Conservation (phyloP, 2,329 filamentous ascomycete genomes). For the Scolecobasidium constrictum region DNA sequence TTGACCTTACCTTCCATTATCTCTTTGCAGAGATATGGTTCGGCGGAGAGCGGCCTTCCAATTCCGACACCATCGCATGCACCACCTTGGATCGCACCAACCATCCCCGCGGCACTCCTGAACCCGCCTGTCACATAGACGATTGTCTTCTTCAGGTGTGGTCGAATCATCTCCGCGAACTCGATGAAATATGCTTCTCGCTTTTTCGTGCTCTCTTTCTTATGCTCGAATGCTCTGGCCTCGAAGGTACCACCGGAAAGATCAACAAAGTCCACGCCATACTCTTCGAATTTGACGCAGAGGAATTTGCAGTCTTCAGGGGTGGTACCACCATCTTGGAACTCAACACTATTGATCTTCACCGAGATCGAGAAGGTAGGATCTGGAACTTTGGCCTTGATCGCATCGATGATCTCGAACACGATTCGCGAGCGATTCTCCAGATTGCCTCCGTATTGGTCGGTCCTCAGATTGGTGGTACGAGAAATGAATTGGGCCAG, state of each 20-base stretch:
- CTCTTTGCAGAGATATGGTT: constrained; percentile 35
- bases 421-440: constrained; percentile 41
- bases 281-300: constrained; percentile 36
- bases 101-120: constrained; percentile 45
- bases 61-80: constrained; percentile 50
- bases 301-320: constrained; percentile 40
- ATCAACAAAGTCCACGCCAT: constrained; percentile 47
- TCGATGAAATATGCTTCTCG: constrained; percentile 51
- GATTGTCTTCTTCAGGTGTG: constrained; percentile 40
- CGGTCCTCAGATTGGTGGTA: constrained; percentile 41
- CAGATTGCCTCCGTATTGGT: constrained; percentile 35
- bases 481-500: constrained; percentile 33
- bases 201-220: constrained; percentile 43
- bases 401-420: constrained; percentile 42
- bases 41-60: constrained; percentile 41
- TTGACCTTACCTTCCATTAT: constrained; percentile 35
- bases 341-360: constrained; percentile 50
- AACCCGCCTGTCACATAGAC: constrained; percentile 51
- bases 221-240: constrained; percentile 39
- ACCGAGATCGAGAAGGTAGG: constrained; percentile 38
- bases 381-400: constrained; percentile 25
- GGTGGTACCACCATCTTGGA: constrained; percentile 42
- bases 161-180: constrained; percentile 43
- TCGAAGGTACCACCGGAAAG: constrained; percentile 52
- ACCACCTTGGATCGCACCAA: constrained; percentile 32